Evolutionary conservation across 257 asterid genomes (phyloP).

Genomic region (Solanum sitiens): DNA sequence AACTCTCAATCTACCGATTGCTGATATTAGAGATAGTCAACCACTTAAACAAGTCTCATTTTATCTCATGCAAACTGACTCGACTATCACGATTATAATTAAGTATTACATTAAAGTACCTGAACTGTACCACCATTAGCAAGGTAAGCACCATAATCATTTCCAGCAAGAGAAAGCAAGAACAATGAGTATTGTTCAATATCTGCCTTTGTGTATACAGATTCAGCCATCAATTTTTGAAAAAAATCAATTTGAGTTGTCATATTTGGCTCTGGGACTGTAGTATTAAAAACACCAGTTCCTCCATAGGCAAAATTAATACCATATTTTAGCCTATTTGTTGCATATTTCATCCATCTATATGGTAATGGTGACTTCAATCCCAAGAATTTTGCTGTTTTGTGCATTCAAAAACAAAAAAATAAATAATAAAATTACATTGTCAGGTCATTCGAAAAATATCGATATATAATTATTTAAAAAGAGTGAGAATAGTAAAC

Average conservation of each 20-base stretch:
- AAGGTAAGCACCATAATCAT: constrained; percentile 45
- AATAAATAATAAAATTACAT: neutral
- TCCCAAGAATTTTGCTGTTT: constrained; percentile 64
- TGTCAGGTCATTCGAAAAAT: neutral
- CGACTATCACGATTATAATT: neutral
- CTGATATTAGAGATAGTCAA: neutral
- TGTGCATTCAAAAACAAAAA: neutral
- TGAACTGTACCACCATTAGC: constrained; percentile 41
- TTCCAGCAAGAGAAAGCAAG: constrained; percentile 51
- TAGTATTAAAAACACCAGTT: constrained; percentile 76
- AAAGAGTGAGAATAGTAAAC: neutral
- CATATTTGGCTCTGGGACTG: constrained; percentile 49
- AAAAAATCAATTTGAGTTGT: constrained; percentile 61
- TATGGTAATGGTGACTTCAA: constrained; percentile 63
- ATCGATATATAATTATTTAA: neutral
- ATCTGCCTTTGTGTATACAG: constrained; percentile 34
- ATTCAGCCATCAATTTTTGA: constrained; percentile 26
- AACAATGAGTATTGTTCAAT: constrained; percentile 34
- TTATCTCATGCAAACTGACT: neutral
- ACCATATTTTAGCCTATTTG: constrained; percentile 34
- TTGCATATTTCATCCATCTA: constrained; percentile 47
- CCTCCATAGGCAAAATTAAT: constrained; percentile 91
- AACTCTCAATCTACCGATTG: rapidly evolving
- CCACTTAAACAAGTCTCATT: neutral
- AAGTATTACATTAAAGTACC: constrained; percentile 17